Evolutionary conservation across 768 basidiomycete species (phyloP), one percentile per base, ranked within the genome.

Genomic region (Kondoa malvinella): DNA sequence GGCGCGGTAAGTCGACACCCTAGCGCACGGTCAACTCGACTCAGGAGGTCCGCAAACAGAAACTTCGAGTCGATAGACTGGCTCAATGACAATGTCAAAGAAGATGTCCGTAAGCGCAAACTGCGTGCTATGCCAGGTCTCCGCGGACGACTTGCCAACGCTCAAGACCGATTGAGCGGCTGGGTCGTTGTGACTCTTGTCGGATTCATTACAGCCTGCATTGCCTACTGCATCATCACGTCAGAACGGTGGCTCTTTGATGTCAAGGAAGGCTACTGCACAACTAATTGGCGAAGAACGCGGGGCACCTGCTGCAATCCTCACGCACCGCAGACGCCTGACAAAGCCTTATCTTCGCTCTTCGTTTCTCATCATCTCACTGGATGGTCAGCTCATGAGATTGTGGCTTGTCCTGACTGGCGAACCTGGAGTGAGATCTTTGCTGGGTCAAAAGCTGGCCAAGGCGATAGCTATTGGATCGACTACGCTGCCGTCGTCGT

Each of bases 241-340:
- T 81, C 83, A 68, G 95, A 99, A 74, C 86, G 87, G 75, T 86
- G 84, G 81, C 80, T 97, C 8, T 99, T 96, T 73, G 90, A 94
- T 77, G 75, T 86, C 66, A 97, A 97, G 77, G 88, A 90, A 64
- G 95, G 95, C n/a, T 63, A 63, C 30, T 63, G 61, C 30, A 3
- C 26, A 8, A 32, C 26, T 33, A 63, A 63, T 32, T 63, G 61
- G 61, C 16, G 61, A 33, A 27, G 8, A 16, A 31, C 16, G 12
- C n/a, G 31, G 32, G 30, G 29, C 27, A 16, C 27, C n/a, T 63
- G 61, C 33, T 27, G 30, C 8, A 59, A 25, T 16, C 26, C 27
- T 27, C 3, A 34, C 4, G 1, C 0, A 25, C 67, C 40, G n/a
- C n/a, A n/a, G n/a, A n/a, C n/a, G n/a, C n/a, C n/a, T n/a, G n/a